These are phyloP conservation scores for Dendrostoma leiphaemia DNA, from an alignment of 2,329 filamentous ascomycete species.

Conservation along the genomic window DNA sequence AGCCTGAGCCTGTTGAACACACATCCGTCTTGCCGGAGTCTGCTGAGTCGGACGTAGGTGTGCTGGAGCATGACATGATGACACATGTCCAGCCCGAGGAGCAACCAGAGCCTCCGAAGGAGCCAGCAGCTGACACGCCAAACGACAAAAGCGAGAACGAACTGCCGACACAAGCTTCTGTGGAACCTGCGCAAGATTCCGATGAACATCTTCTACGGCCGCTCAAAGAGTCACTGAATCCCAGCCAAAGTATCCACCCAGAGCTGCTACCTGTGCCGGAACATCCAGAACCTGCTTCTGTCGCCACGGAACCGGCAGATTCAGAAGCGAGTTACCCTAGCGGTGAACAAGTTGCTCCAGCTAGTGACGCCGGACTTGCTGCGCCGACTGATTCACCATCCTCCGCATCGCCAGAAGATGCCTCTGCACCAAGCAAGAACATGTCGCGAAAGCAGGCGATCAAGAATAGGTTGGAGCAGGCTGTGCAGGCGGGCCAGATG, in stretches of 20 bases:
- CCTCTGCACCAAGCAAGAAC: conserved; percentile 61
- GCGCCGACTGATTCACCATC: conserved; percentile 29
- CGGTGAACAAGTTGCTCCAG: conserved; percentile 37
- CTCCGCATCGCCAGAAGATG: conserved; percentile 34
- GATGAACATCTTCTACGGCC: conserved; percentile 13
- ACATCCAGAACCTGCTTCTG: conserved; percentile 20
- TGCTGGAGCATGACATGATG: no score
- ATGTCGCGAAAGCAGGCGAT: conserved; percentile 61
- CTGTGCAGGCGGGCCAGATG: conserved; percentile 76
- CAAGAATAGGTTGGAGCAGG: conserved; percentile 56
- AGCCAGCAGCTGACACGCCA: not conserved
- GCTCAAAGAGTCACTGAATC: conserved; percentile 4
- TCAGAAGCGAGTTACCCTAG: conserved; percentile 19
- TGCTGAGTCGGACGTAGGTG: no score
- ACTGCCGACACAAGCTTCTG: not conserved
- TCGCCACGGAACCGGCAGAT: conserved; percentile 17
- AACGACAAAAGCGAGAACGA: not conserved
- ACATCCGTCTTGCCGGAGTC: no score
- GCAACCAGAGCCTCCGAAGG: not conserved
- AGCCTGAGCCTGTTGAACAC: no score
- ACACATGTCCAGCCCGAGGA: not conserved
- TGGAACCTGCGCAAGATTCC: not conserved
- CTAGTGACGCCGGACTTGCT: conserved; percentile 44
- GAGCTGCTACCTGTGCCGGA: conserved; percentile 5
- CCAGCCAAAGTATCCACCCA: not conserved